Conservation (phyloP, 139 green algal genomes). For the Asterochloris erici region DNA sequence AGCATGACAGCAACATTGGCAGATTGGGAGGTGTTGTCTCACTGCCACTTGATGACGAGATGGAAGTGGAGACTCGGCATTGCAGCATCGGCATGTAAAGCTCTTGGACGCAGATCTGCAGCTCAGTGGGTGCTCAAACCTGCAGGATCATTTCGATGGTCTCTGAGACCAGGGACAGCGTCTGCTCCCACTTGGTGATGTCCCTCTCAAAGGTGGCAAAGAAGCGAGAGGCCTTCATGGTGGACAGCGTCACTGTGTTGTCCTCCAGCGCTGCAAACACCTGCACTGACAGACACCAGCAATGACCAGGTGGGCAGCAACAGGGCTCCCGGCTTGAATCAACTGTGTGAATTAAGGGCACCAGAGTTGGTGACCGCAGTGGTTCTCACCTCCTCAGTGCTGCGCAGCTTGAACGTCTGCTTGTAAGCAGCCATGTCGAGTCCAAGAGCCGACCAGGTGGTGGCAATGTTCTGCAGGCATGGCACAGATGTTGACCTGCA, state of each 20-base stretch:
- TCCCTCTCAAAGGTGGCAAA: constrained; percentile 82
- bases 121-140: constrained; percentile 8
- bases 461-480: constrained; percentile 21
- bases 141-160: constrained; percentile 79
- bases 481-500: too few relatives aligned
- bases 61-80: too few relatives aligned
- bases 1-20: too few relatives aligned
- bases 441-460: constrained; percentile 27
- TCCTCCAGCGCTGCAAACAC: constrained; percentile 81
- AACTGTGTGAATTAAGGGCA: too few relatives aligned
- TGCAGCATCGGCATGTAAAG: too few relatives aligned
- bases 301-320: too few relatives aligned
- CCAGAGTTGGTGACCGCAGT: too few relatives aligned
- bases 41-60: too few relatives aligned
- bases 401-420: constrained; percentile 72
- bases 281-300: too few relatives aligned
- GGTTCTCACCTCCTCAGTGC: constrained; percentile 59
- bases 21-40: too few relatives aligned
- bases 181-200: constrained; percentile 76
- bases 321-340: too few relatives aligned
- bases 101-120: background rate
- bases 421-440: constrained; percentile 73
- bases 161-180: constrained; percentile 70
- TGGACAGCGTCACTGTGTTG: constrained; percentile 79
- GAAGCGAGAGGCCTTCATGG: constrained; percentile 87